A percentile compares a stretch with the other conserved stretches of the same genome.
Conservation (phyloP, 192 early-diverging fungal species). For the Physocladia obscura region DNA sequence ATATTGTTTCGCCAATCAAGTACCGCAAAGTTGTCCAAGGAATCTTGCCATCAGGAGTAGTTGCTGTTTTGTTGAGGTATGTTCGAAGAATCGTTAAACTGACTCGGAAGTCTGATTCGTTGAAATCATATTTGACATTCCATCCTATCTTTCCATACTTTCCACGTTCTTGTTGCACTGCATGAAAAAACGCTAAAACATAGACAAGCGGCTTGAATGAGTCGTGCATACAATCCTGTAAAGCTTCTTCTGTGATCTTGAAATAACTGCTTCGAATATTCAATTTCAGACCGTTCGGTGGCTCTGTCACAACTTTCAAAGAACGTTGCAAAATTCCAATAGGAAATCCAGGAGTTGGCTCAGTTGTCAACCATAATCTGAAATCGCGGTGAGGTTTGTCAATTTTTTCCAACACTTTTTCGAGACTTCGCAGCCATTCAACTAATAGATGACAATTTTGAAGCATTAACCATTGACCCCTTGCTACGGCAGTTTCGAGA, state of each 20-base stretch:
- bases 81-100: conserved; percentile 54
- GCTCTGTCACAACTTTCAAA: conserved; percentile 65
- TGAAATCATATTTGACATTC: conserved; percentile 68
- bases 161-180: conserved; percentile 62
- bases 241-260: conserved; percentile 55
- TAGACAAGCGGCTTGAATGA: conserved; percentile 57
- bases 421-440: conserved; percentile 53
- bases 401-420: conserved; percentile 65
- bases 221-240: conserved; percentile 58
- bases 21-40: conserved; percentile 67
- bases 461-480: conserved; percentile 66
- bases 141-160: conserved; percentile 67
- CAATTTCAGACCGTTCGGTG: conserved; percentile 60
- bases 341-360: conserved; percentile 57
- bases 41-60: conserved; percentile 53
- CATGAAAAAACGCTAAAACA: conserved; percentile 63
- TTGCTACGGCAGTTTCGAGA: conserved; percentile 58
- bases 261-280: conserved; percentile 60
- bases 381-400: conserved; percentile 64
- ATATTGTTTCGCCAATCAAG: conserved; percentile 64
- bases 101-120: conserved; percentile 64
- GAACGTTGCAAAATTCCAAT: conserved; percentile 64
- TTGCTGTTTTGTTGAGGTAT: conserved; percentile 60
- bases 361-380: conserved; percentile 62
- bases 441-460: conserved; percentile 65